Base-by-base conservation (phyloP, 495 filamentous ascomycete species). In the Penicillium odoratum region DNA sequence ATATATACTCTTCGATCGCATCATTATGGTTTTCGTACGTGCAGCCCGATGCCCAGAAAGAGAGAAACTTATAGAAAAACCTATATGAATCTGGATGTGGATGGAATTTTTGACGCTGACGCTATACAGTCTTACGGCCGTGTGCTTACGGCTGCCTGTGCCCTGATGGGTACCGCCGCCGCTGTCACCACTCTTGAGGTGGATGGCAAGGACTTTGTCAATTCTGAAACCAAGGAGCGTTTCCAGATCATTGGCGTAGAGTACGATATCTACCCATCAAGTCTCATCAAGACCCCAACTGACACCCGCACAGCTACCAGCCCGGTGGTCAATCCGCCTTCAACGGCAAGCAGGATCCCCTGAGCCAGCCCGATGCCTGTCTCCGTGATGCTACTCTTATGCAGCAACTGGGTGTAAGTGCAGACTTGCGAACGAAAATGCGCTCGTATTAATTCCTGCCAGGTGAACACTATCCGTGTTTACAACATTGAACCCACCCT, bases 171-270 rank as follows among this genome's bases (percentile, higher is more conserved):
- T 58, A 75, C 83, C 45, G 86, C 81, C 16, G 70, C 78, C 16
- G 93, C 91, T 21, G 85, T 96, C 38, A 83, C 81, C 53, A 78
- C 89, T 13, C 78, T 98, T 50, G 81, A 83, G 53, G 86, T 94
- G 48, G 71, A 87, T 48, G 90, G 89, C 55, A 82, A 84, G 61
- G 83, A 95, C 73, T 96, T 97, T 70, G 83, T 97, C 68, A 89
- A 96, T 77, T 81, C 83, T 45, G 78, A 85, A 53, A 92, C 87
- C 10, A 84, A 85, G 47, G 83, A 92, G 65, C 86, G 91, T 48
- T 89, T 97, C 77, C 87, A 94, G 76, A 86, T 98, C 55, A 81
- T 98, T 48, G 93, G 93, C 64, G 84, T 96, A 51, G 93, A 92
- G 77, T 86, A 70, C 68, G 81, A 21, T 21, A 21, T 21, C 21